Evolutionary conservation across 345 rosid species (phyloP).

Genomic region (Bruguiera gymnorhiza): DNA sequence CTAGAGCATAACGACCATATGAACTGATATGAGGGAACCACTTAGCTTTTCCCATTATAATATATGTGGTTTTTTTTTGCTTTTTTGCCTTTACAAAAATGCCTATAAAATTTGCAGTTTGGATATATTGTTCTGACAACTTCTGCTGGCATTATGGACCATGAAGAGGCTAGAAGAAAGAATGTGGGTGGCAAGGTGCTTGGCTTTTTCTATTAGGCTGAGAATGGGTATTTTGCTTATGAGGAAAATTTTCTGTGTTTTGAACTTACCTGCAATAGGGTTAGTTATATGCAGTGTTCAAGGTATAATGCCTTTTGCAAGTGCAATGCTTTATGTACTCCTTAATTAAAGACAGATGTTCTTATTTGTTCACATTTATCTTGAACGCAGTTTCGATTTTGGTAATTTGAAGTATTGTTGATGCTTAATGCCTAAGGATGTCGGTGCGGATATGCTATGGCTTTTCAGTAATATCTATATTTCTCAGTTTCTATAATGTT

Average conservation of each 20-base stretch:
- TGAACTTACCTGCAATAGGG: slow-evolving; percentile 10
- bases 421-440: too few relatives aligned
- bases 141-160: slow-evolving; percentile 37
- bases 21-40: too few relatives aligned
- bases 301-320: slow-evolving; percentile 12
- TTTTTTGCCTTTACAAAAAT: not conserved
- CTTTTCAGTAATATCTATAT: too few relatives aligned
- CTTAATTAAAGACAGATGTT: not conserved
- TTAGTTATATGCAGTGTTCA: slow-evolving; percentile 10
- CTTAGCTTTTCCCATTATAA: not conserved
- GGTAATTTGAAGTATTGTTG: not conserved
- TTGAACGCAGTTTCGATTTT: not conserved
- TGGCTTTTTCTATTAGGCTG: slow-evolving; percentile 30
- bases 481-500: too few relatives aligned
- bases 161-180: slow-evolving; percentile 38
- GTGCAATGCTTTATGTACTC: not conserved
- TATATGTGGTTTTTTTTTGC: not conserved
- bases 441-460: too few relatives aligned
- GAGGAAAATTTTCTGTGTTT: not conserved
- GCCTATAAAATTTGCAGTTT: slow-evolving; percentile 20
- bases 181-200: slow-evolving; percentile 38
- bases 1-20: too few relatives aligned
- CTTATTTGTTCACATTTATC: not conserved
- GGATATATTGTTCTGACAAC: slow-evolving; percentile 35
- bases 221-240: not conserved